Evolutionary conservation across 257 asterid genomes (phyloP).

Genomic region (Solanum ahanhuiri): DNA sequence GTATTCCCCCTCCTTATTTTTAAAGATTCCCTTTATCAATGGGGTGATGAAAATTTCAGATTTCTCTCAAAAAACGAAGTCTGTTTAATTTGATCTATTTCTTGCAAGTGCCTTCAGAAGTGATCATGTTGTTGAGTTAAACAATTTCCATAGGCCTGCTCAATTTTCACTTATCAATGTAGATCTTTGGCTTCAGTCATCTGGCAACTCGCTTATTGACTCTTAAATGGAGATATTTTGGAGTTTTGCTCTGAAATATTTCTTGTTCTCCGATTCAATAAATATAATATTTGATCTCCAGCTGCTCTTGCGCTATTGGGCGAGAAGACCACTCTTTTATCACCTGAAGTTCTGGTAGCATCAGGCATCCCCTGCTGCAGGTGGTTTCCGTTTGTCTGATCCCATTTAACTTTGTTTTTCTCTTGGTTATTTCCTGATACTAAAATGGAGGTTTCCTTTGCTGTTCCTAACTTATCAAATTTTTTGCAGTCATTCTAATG

Average conservation of each 20-base stretch:
- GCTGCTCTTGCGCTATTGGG: conserved; percentile 85
- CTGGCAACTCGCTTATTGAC: background rate
- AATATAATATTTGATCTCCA: conserved; percentile 26
- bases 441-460: background rate
- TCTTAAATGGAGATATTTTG: background rate
- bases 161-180: background rate
- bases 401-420: conserved; percentile 2
- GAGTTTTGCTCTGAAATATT: conserved; percentile 3
- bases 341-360: conserved; percentile 71
- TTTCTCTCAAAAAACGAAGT: background rate
- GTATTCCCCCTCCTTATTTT: background rate
- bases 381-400: conserved; percentile 29
- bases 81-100: background rate
- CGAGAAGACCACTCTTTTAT: conserved; percentile 90
- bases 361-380: conserved; percentile 97
- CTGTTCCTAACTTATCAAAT: background rate
- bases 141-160: background rate
- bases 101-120: background rate
- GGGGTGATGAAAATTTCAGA: background rate
- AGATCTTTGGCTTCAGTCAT: background rate
- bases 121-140: background rate
- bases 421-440: conserved; percentile 1
- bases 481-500: background rate
- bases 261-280: conserved; percentile 19
- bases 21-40: background rate